Evolutionary conservation across 768 basidiomycete species (phyloP), one percentile per base, ranked within the genome.

Genomic region (Dioszegia hungarica): DNA sequence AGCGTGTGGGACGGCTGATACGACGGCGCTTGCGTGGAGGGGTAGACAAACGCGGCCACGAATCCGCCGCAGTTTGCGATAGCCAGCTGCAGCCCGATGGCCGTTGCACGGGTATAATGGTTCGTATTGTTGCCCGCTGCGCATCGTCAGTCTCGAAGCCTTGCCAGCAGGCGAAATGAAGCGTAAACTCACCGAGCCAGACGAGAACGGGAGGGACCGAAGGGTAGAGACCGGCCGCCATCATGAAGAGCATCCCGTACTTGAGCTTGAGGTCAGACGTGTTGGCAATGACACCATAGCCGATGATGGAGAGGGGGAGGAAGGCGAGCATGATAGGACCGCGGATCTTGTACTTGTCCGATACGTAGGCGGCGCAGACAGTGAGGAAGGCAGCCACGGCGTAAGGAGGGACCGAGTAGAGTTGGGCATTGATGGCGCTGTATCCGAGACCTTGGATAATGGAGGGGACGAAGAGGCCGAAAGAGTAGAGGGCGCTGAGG

Each of bases 261-360:
- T 65, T 65, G 61, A 63, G 50, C 5, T 47, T 37, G 20, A 56
- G 27, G 29, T 60, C 31, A 10, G 29, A 45, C 9, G 61, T 60
- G 34, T 59, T 25, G 14, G 46, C 41, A 39, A 68, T 68, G 40
- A 68, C 38, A 25, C 61, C 67, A 53, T 68, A 68, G 5, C 67
- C 67, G 24, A 61, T 59, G 53, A 68, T 63, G 0, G 61, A 60
- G 2, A 68, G 61, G 2, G 67, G 67, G n/a, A 68, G 51, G 67
- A 68, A 68, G 17, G 50, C 38, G 29, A 68, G 61, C 63, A 68
- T 68, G 56, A 68, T 52, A 5, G 67, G 67, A 19, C 67, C 67
- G 47, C 67, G 36, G 43, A 62, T 61, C 34, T 58, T 55, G 46
- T 54, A 56, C n/a, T 60, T 57, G 51, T 68, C 67, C 4, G 67